Conservation (phyloP, 176 grass and related monocot species). For the Aegilops umbellulata region DNA sequence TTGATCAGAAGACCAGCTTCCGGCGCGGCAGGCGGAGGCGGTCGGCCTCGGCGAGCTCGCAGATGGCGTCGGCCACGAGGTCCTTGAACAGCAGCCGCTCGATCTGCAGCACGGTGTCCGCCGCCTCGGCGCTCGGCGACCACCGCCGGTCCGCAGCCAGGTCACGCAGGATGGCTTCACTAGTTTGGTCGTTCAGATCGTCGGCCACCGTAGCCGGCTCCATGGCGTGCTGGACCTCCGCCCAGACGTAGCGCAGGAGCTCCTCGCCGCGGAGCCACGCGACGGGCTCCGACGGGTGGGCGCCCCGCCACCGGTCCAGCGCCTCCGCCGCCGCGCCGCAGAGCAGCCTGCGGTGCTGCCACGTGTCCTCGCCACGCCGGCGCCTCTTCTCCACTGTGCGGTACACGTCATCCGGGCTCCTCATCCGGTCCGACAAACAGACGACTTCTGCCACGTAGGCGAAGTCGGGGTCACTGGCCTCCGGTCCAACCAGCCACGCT, state of each 20-base stretch:
- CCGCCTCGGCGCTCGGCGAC: conserved; percentile 38
- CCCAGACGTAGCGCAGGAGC: conserved; percentile 49
- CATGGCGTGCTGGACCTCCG: conserved; percentile 37
- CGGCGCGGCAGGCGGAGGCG: conserved; percentile 48
- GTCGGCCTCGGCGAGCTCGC: conserved; percentile 54
- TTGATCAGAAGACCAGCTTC: conserved; percentile 71
- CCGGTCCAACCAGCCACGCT: conserved; percentile 3
- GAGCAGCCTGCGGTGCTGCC: conserved; percentile 50
- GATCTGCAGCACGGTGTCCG: conserved; percentile 65
- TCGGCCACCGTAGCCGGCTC: conserved; percentile 29
- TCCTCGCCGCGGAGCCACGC: conserved; percentile 25
- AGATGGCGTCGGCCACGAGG: conserved; percentile 84
- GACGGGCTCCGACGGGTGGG: conserved; percentile 52
- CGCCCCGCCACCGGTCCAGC: conserved; percentile 46
- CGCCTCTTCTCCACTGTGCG: conserved; percentile 25
- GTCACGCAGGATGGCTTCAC: conserved; percentile 60
- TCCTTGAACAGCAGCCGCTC: conserved; percentile 90
- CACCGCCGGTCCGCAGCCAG: conserved; percentile 37
- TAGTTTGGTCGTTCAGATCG: conserved; percentile 53
- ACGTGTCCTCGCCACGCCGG: conserved; percentile 22
- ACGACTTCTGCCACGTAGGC: conserved; percentile 58
- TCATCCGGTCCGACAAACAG: conserved; percentile 11
- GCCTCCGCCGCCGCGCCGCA: conserved; percentile 63
- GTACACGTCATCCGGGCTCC: conserved; percentile 38
- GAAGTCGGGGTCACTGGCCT: conserved; percentile 43